Evolutionary conservation across 176 grass and related monocot genomes (phyloP).

Genomic region (maize (Zea mays)): DNA sequence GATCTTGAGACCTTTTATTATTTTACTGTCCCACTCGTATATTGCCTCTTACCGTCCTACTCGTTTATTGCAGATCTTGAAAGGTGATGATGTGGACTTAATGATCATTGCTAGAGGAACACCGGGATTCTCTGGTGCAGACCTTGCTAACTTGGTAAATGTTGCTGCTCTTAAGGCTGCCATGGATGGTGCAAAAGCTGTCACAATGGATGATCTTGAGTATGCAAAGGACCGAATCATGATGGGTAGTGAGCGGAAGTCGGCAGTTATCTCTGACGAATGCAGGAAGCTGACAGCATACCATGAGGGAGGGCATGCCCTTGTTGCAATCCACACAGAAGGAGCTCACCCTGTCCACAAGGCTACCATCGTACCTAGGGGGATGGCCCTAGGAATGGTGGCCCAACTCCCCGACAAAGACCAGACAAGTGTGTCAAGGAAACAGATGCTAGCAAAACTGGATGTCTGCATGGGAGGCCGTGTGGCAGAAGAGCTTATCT

Average conservation of each 20-base stretch:
- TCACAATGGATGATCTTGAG: conserved; percentile 83
- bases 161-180: conserved; percentile 91
- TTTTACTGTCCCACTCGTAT: not conserved
- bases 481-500: conserved; percentile 95
- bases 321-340: conserved; percentile 90
- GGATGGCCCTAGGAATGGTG: conserved; percentile 88
- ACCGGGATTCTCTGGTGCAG: conserved; percentile 92
- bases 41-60: conserved; percentile 37
- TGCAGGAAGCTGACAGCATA: conserved; percentile 78
- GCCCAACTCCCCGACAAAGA: conserved; percentile 90
- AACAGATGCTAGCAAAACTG: conserved; percentile 82
- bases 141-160: conserved; percentile 95
- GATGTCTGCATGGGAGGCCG: conserved; percentile 93
- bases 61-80: conserved; percentile 61
- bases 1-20: conserved; percentile 15
- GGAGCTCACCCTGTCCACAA: conserved; percentile 87
- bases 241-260: conserved; percentile 95
- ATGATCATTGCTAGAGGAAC: conserved; percentile 93
- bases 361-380: conserved; percentile 91
- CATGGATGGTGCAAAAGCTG: conserved; percentile 88
- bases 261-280: conserved; percentile 85
- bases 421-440: conserved; percentile 85
- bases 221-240: conserved; percentile 93
- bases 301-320: conserved; percentile 95
- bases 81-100: conserved; percentile 88